These are phyloP conservation scores for Urochloa ruziziensis DNA, from an alignment of 176 grass and related monocot genomes.

Conservation along the genomic window DNA sequence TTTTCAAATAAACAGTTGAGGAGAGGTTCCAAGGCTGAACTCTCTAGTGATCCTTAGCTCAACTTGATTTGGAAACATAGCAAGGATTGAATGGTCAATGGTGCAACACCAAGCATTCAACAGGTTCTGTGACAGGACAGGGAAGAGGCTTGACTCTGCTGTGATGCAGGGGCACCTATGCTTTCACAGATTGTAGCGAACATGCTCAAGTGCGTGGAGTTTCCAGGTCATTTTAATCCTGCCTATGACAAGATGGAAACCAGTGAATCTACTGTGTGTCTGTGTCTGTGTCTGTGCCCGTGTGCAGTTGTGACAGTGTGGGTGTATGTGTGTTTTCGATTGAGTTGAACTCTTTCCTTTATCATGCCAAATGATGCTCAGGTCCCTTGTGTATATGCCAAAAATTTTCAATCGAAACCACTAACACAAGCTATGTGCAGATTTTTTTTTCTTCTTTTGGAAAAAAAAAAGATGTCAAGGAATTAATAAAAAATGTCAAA, in stretches of 20 bases:
- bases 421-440: not conserved
- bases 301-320: not conserved
- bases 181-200: not conserved
- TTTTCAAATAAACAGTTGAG: not conserved
- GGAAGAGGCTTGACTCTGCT: not conserved
- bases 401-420: not conserved
- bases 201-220: not conserved
- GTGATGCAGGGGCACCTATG: not conserved
- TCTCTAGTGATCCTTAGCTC: not conserved
- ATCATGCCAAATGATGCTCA: not conserved
- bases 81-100: not conserved
- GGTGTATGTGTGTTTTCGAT: not conserved
- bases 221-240: not conserved
- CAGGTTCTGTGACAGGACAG: not conserved
- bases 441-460: slow-evolving; percentile 4
- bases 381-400: not conserved
- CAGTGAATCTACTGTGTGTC: not conserved
- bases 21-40: not conserved
- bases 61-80: not conserved
- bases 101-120: not conserved
- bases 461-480: not conserved
- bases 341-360: not conserved
- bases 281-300: no score
- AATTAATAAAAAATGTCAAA: not conserved
- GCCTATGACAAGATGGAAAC: not conserved